Evolutionary conservation across 2,329 filamentous ascomycete species (phyloP).

Genomic region (Neonectria hederae): DNA sequence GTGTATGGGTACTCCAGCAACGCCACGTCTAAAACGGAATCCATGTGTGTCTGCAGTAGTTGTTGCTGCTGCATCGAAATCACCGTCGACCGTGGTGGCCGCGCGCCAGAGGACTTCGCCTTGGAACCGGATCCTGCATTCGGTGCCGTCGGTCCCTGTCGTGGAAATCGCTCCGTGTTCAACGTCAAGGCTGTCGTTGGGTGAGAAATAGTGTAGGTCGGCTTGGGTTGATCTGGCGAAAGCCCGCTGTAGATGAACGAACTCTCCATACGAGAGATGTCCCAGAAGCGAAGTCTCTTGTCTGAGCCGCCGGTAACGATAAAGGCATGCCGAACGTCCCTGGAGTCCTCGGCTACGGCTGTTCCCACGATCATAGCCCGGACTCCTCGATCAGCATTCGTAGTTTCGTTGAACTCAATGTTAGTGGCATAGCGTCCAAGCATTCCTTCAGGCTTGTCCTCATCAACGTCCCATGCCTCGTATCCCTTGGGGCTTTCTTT

Average conservation of each 20-base stretch:
- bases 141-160: constrained; percentile 47
- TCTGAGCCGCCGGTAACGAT: constrained; percentile 89
- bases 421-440: constrained; percentile 83
- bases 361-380: constrained; percentile 78
- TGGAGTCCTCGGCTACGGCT: constrained; percentile 74
- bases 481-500: constrained; percentile 73
- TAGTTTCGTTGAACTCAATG: constrained; percentile 68
- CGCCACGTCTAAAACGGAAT: constrained; percentile 88
- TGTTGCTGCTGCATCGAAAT: constrained; percentile 90
- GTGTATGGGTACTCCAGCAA: constrained; percentile 88
- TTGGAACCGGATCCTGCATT: constrained; percentile 46
- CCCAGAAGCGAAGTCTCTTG: constrained; percentile 94
- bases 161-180: constrained; percentile 69
- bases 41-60: constrained; percentile 85
- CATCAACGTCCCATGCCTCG: constrained; percentile 88
- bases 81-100: constrained; percentile 79
- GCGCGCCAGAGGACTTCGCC: constrained; percentile 43
- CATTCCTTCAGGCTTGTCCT: constrained; percentile 87
- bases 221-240: constrained; percentile 73
- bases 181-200: constrained; percentile 71
- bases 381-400: constrained; percentile 72
- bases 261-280: constrained; percentile 79
- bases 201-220: constrained; percentile 75
- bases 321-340: constrained; percentile 81
- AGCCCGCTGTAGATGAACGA: constrained; percentile 85